Evolutionary conservation across 768 basidiomycete genomes (phyloP).

Genomic region (Boletus rubroflammeus): DNA sequence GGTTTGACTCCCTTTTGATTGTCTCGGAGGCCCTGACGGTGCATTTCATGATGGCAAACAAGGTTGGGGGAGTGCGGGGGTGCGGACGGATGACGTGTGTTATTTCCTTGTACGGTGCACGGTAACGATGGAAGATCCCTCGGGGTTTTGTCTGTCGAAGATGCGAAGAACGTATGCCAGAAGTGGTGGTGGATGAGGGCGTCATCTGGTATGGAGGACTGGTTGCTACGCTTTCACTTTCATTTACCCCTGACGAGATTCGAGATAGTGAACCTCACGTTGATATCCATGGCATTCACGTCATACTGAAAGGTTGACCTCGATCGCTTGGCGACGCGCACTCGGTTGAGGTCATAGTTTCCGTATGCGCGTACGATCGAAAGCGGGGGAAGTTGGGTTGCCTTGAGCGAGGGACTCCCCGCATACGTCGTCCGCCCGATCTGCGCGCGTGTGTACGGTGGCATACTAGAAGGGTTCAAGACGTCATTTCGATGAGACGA

Average conservation of each 20-base stretch:
- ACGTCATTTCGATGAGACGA: neutral
- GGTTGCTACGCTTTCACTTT: neutral
- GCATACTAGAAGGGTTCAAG: neutral
- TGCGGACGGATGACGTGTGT: slow-evolving; percentile 19
- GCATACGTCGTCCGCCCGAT: slow-evolving; percentile 4
- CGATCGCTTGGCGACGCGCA: slow-evolving; percentile 9
- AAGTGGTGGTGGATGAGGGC: neutral
- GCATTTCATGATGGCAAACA: slow-evolving; percentile 11
- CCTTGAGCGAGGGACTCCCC: neutral
- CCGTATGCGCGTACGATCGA: slow-evolving; percentile 5
- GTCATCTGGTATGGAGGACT: neutral
- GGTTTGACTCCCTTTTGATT: slow-evolving; percentile 5
- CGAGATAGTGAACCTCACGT: slow-evolving; percentile 4
- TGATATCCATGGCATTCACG: slow-evolving; percentile 8
- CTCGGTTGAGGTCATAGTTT: slow-evolving; percentile 6
- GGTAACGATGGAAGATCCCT: slow-evolving; percentile 10
- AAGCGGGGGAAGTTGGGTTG: neutral
- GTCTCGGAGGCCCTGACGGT: slow-evolving; percentile 13
- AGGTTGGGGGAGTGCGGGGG: slow-evolving; percentile 21
- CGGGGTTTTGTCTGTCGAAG: slow-evolving; percentile 6
- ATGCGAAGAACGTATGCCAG: slow-evolving; percentile 17
- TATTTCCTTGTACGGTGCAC: neutral
- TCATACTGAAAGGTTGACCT: slow-evolving; percentile 2
- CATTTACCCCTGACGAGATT: slow-evolving; percentile 11
- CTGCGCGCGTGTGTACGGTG: neutral